Conservation (phyloP, 2,329 filamentous ascomycete genomes). For the Pseudogymnoascus sp. region DNA sequence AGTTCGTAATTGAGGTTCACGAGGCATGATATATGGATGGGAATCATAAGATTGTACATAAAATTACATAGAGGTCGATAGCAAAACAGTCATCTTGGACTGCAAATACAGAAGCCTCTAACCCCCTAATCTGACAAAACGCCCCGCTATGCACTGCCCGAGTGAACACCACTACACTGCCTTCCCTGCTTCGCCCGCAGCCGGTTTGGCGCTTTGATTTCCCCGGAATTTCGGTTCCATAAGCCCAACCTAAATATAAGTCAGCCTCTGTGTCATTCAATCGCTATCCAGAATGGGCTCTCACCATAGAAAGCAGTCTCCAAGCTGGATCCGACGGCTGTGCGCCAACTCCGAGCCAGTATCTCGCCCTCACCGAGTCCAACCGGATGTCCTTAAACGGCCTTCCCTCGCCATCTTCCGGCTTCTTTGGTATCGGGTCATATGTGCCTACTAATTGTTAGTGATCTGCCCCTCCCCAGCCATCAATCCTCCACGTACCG, state of each 20-base stretch:
- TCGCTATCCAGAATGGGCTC: conserved; percentile 16
- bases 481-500: conserved; percentile 33
- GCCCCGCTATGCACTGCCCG: conserved; percentile 12
- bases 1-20: background rate
- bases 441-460: conserved; percentile 45
- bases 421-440: conserved; percentile 57
- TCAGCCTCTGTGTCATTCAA: background rate
- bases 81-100: conserved; percentile 3
- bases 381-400: conserved; percentile 88
- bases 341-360: conserved; percentile 95
- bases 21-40: background rate
- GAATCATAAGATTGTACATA: conserved; percentile 9
- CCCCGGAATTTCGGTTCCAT: conserved; percentile 25
- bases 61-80: conserved; percentile 10
- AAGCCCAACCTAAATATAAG: conserved; percentile 23
- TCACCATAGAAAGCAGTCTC: conserved; percentile 75
- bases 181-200: conserved; percentile 5
- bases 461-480: background rate
- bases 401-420: conserved; percentile 54
- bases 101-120: background rate
- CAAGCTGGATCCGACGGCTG: conserved; percentile 88
- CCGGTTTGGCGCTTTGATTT: conserved; percentile 2
- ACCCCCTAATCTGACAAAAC: conserved; percentile 4
- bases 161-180: conserved; percentile 6
- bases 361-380: conserved; percentile 72